Evolutionary conservation across 2,329 filamentous ascomycete species (phyloP), one percentile per base, ranked within the genome.

Genomic region (Boeremia exigua): DNA sequence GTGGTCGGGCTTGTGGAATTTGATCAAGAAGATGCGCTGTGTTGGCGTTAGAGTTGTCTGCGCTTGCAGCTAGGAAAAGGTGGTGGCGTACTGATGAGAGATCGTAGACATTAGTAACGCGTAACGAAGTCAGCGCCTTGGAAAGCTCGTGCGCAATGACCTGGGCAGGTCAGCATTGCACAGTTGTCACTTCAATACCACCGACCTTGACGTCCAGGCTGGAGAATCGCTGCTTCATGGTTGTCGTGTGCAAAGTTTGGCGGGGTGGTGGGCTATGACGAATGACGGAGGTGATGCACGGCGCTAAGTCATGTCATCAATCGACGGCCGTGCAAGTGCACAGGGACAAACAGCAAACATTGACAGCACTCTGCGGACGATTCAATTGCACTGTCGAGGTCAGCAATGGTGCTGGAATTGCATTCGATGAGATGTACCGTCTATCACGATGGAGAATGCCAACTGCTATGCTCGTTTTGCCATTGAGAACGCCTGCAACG

Each of bases 131-230:
- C 49, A 99, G 84, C 62, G 84, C 85, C 60, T 85, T 81, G 56
- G 92, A 88, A 60, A 99, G 89, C 84, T 99, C 95, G 75, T 96
- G 91, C 53, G 92, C 90, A 72, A 98, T 96, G 77, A 96, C 92
- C 91, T 96, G 70, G 27, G 58, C 38, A 39, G 36, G 37, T 62
- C 48, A 65, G 55, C 8, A 10, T 2, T n/a, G 32, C n/a, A 6
- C 4, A 12, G 8, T 4, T 19, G 9, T n/a, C 9, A n/a, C 17
- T 6, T 7, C 19, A 27, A 7, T 37, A 43, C 12, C 10, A 17
- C 48, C 50, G 71, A 86, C 87, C 19, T 88, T 89, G 68, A 92
- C 88, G 72, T 92, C 89, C 54, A 92, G 75, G n/a, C 89, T 91
- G 11, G 88, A 91, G 75, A 91, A 91, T 65, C 89, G 81, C 75